Conservation (phyloP, 345 rosid species). For the Orychophragmus violaceus region DNA sequence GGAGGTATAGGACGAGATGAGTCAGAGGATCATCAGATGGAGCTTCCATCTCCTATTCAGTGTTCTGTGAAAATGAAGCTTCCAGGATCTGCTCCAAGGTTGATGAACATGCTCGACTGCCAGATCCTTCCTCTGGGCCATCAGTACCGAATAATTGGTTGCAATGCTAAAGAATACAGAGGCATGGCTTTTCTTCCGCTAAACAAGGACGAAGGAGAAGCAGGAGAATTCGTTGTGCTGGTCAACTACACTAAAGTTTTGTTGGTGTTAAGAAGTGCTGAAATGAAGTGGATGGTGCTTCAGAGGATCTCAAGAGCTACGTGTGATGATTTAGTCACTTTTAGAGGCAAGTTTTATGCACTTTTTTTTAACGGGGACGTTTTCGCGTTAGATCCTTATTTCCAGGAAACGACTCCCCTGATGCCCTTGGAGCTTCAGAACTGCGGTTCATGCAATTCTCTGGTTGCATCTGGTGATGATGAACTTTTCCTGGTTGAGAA, state of each 20-base stretch:
- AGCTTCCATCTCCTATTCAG: not conserved
- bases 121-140: not conserved
- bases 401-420: not conserved
- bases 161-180: not conserved
- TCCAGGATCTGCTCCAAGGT: not conserved
- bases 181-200: not conserved
- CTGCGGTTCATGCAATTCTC: not conserved
- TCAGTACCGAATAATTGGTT: not conserved
- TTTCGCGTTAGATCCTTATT: not conserved
- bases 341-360: not conserved
- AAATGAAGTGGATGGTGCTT: constrained; percentile 6
- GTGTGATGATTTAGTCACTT: not conserved
- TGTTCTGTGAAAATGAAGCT: constrained; percentile 2
- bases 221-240: not conserved
- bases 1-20: not conserved
- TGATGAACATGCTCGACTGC: not conserved
- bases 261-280: not conserved
- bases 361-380: not conserved
- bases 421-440: not conserved
- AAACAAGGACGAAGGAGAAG: not conserved
- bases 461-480: not conserved
- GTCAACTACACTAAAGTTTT: not conserved
- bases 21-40: not conserved
- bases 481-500: not conserved
- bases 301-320: not conserved